phyloP scores from a whole-genome alignment of 495 filamentous ascomycete genomes.

The Rhizodiscina lignyota region DNA sequence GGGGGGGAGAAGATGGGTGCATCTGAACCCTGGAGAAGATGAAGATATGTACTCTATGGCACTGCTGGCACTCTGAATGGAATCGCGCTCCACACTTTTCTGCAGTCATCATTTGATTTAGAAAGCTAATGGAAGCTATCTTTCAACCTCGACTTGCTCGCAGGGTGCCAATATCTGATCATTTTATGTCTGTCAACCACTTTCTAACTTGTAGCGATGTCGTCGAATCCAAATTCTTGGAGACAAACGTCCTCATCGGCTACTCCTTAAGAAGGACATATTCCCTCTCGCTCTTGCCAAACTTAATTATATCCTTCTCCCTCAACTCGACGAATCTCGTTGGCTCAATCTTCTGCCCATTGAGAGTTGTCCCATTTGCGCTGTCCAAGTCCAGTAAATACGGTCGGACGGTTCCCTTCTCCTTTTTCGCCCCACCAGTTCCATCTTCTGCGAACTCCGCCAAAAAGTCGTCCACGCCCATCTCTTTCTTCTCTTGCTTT shows the following conservation, averaged over 20 bases:
- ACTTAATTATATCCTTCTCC: constrained; percentile 76
- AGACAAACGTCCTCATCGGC: too few relatives aligned
- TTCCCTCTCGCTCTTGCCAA: constrained; percentile 64
- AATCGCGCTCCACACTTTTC: too few relatives aligned
- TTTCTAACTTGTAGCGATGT: too few relatives aligned
- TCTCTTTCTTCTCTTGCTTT: constrained; percentile 45
- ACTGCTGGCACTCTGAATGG: too few relatives aligned
- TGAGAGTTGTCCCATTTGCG: constrained; percentile 77
- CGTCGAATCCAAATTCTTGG: too few relatives aligned
- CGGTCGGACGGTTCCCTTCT: constrained; percentile 42
- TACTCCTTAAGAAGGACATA: too few relatives aligned
- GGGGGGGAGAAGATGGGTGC: background rate
- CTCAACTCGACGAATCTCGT: constrained; percentile 72
- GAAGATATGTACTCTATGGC: background rate
- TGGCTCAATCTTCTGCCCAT: constrained; percentile 52
- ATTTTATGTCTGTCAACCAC: too few relatives aligned
- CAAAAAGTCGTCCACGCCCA: constrained; percentile 53
- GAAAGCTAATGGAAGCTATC: background rate
- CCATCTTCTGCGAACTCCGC: constrained; percentile 37
- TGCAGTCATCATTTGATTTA: too few relatives aligned
- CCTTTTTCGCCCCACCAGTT: constrained; percentile 20
- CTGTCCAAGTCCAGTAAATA: constrained; percentile 91
- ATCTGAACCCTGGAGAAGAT: background rate
- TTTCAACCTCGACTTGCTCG: background rate
- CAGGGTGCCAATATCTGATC: too few relatives aligned